Evolutionary conservation across 129 eudicot species (phyloP).

Genomic region (Centella asiatica): DNA sequence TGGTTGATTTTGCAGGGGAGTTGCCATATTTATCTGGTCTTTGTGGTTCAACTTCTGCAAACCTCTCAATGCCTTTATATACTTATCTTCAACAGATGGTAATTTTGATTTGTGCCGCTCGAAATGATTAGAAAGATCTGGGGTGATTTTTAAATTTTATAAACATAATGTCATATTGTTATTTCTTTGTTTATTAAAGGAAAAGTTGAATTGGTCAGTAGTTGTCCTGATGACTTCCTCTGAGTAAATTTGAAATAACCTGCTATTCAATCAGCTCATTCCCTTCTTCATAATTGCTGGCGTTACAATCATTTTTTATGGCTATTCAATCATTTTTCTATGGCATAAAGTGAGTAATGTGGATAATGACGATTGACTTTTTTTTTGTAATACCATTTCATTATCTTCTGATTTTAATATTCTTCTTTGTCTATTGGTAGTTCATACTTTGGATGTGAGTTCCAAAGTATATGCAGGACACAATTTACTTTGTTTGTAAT

Average conservation of each 20-base stretch:
- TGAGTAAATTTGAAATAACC: not conserved
- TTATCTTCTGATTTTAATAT: too few relatives aligned
- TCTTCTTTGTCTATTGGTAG: too few relatives aligned
- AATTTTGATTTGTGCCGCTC: slow-evolving; percentile 18
- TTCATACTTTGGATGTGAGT: too few relatives aligned
- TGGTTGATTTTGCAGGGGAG: slow-evolving; percentile 39
- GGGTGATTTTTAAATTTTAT: not conserved
- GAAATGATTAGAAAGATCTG: not conserved
- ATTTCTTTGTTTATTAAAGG: not conserved
- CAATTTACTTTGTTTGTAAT: too few relatives aligned
- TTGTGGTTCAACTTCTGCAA: slow-evolving; percentile 29
- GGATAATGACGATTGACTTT: too few relatives aligned
- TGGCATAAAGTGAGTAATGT: too few relatives aligned
- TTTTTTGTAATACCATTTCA: too few relatives aligned
- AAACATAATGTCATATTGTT: slow-evolving; percentile 1
- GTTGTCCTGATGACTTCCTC: not conserved
- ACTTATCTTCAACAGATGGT: slow-evolving; percentile 59
- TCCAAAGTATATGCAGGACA: too few relatives aligned
- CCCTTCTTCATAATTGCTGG: not conserved
- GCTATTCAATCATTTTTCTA: too few relatives aligned
- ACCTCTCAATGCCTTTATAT: slow-evolving; percentile 43
- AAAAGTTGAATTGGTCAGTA: not conserved
- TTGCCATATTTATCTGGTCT: slow-evolving; percentile 31
- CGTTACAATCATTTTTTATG: not conserved
- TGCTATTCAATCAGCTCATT: not conserved